Percentiles rank a stretch among this genome's conserved stretches.
These are phyloP conservation scores for Arthrobotrys megalospora DNA, from an alignment of 2,329 filamentous ascomycete genomes.

Conservation along the genomic window DNA sequence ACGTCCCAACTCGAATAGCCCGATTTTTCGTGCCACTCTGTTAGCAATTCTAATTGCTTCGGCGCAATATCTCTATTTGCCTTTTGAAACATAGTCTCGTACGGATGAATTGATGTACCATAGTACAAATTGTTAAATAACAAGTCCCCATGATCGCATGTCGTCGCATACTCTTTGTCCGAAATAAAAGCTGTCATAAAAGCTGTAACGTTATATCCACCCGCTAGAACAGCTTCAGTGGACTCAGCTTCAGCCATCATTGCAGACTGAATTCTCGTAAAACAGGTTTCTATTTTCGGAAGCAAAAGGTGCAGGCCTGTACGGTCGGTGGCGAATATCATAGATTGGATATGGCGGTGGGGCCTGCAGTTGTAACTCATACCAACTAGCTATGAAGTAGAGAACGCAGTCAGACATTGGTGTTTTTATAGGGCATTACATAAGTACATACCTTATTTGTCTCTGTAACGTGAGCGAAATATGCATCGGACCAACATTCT, in stretches of 20 bases:
- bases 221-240: background rate
- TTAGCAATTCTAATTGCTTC: background rate
- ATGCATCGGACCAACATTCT: conserved; percentile 67
- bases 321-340: conserved; percentile 67
- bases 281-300: conserved; percentile 36
- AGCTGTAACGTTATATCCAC: conserved; percentile 18
- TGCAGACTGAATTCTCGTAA: background rate
- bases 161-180: background rate
- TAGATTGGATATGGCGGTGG: conserved; percentile 66
- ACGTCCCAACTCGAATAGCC: conserved; percentile 7
- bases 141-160: background rate
- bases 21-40: conserved; percentile 3
- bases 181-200: conserved; percentile 8
- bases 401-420: background rate
- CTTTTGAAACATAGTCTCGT: conserved; percentile 23
- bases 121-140: background rate
- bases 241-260: background rate
- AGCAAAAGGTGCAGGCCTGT: conserved; percentile 67
- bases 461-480: conserved; percentile 65
- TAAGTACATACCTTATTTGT: conserved; percentile 64
- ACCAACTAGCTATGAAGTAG: conserved; percentile 66
- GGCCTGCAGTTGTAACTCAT: conserved; percentile 67
- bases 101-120: conserved; percentile 1
- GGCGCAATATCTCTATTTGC: background rate
- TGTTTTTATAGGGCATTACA: background rate